phyloP scores from a whole-genome alignment of 2,329 filamentous ascomycete species.

The Stagonosporopsis cucurbitacearum region DNA sequence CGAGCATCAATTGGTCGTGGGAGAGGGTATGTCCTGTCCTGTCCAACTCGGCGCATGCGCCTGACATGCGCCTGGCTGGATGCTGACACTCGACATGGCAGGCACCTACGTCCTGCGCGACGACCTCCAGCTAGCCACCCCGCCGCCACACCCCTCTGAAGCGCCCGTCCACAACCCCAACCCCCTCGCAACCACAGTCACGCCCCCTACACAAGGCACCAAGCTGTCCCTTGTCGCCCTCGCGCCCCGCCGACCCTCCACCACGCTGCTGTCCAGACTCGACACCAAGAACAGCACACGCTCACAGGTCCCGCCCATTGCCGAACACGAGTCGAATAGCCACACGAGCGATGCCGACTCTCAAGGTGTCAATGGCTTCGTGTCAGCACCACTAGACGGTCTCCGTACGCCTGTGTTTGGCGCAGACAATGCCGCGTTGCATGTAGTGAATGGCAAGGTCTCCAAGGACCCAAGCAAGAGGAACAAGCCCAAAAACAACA shows the following conservation, averaged over 20 bases:
- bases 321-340: conserved; percentile 55
- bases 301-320: conserved; percentile 53
- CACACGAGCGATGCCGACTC: conserved; percentile 55
- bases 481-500: conserved; percentile 96
- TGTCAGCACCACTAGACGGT: conserved; percentile 39
- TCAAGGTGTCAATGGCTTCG: conserved; percentile 46
- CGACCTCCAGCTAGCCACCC: conserved; percentile 89
- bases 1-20: conserved; percentile 89
- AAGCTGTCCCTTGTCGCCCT: conserved; percentile 80
- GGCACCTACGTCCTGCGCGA: conserved; percentile 91
- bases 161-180: conserved; percentile 86
- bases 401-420: conserved; percentile 73
- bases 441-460: conserved; percentile 68
- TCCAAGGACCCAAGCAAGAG: conserved; percentile 71
- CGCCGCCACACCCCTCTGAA: conserved; percentile 94
- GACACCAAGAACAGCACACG: conserved; percentile 51
- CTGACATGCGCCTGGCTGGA: not conserved
- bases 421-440: conserved; percentile 79
- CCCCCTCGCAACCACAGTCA: conserved; percentile 82
- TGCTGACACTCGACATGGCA: conserved; percentile 49
- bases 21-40: conserved; percentile 86
- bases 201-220: conserved; percentile 83
- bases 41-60: conserved; percentile 4
- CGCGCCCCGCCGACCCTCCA: conserved; percentile 59
- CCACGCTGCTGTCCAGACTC: conserved; percentile 52